phyloP scores from a whole-genome alignment of 257 asterid species.

The Sherardia arvensis region DNA sequence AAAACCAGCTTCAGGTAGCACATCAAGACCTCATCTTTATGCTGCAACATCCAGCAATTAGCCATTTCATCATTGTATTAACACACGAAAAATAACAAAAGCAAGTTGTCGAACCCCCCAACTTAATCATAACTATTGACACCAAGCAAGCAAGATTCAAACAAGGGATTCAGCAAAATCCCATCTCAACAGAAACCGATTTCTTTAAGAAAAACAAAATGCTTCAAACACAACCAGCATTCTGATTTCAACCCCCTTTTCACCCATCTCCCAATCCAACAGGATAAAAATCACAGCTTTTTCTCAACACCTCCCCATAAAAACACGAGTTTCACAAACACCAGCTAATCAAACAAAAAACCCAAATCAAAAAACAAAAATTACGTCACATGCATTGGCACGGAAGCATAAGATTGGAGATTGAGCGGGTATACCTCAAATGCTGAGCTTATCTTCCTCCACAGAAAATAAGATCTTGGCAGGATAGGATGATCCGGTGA shows the following conservation, averaged over 20 bases:
- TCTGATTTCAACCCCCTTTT: not conserved
- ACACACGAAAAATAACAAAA: not conserved
- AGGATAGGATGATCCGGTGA: slow-evolving; percentile 40
- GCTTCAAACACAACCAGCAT: not conserved
- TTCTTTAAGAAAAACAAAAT: not conserved
- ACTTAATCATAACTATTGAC: not conserved
- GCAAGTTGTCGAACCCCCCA: not conserved
- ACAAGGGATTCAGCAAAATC: not conserved
- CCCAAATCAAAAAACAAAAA: slow-evolving; percentile 2
- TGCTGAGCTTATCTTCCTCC: slow-evolving; percentile 27
- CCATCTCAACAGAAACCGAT: not conserved
- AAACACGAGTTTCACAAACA: not conserved
- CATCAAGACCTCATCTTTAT: not conserved
- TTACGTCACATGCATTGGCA: slow-evolving; percentile 1
- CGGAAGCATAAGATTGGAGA: not conserved
- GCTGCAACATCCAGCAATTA: not conserved
- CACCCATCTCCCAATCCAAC: not conserved
- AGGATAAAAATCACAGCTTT: not conserved
- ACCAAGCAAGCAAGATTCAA: not conserved
- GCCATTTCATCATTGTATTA: not conserved
- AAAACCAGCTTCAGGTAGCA: not conserved
- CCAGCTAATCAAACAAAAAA: slow-evolving; percentile 11
- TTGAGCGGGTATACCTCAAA: slow-evolving; percentile 6
- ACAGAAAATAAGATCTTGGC: slow-evolving; percentile 28
- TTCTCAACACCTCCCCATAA: not conserved